Percentiles rank a stretch among this genome's conserved stretches.
Conservation (phyloP, 2,329 filamentous ascomycete species). For the Clarireedia hainanense region DNA sequence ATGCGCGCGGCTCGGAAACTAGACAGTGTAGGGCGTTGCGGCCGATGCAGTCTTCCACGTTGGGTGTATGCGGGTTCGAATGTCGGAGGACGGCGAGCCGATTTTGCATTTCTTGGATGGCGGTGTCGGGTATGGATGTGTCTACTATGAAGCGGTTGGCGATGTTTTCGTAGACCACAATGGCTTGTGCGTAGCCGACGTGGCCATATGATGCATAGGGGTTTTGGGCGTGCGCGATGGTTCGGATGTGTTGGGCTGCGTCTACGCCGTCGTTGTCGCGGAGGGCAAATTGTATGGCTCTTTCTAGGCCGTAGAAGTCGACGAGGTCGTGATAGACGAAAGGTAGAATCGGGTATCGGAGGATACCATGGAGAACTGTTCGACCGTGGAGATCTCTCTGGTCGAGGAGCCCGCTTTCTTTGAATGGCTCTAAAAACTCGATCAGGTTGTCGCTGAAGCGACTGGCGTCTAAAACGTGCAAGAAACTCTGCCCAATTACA, state of each 20-base stretch:
- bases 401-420: conserved; percentile 4
- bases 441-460: conserved; percentile 7
- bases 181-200: conserved; percentile 1
- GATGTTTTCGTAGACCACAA: conserved; percentile 4
- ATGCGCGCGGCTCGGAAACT: neutral
- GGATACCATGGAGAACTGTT: conserved; percentile 5
- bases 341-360: conserved; percentile 3
- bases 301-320: neutral
- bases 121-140: neutral
- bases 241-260: conserved; percentile 7
- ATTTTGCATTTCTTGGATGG: neutral
- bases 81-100: neutral
- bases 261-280: conserved; percentile 3
- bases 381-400: conserved; percentile 6
- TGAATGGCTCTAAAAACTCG: conserved; percentile 3
- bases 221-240: neutral
- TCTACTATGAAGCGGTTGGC: conserved; percentile 3
- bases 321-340: conserved; percentile 1
- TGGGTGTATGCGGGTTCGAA: neutral
- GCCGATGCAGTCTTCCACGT: neutral
- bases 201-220: conserved; percentile 5
- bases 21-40: neutral
- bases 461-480: conserved; percentile 7
- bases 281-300: conserved; percentile 2
- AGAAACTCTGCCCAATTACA: neutral